Evolutionary conservation across 2,329 filamentous ascomycete genomes (phyloP).

Genomic region (Fulvia fulva): DNA sequence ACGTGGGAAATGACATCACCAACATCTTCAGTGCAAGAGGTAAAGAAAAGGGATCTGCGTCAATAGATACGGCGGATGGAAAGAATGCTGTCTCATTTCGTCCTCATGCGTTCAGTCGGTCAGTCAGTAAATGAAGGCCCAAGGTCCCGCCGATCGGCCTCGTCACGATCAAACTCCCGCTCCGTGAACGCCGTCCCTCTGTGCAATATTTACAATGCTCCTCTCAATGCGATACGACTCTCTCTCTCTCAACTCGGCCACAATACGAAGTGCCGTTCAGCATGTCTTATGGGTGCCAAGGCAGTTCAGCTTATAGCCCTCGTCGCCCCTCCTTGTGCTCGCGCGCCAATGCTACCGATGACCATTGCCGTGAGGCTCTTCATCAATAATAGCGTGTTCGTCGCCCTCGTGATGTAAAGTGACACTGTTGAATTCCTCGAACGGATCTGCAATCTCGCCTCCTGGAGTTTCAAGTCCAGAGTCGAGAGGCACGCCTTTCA

Average conservation of each 20-base stretch:
- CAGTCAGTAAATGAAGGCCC: background rate
- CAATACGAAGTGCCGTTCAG: background rate
- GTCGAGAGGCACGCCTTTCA: slow-evolving; percentile 81
- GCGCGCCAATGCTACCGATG: slow-evolving; percentile 21
- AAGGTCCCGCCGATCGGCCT: background rate
- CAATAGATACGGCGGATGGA: no score
- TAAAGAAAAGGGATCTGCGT: background rate
- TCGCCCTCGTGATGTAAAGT: slow-evolving; percentile 96
- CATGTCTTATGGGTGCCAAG: background rate
- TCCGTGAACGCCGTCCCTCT: slow-evolving; percentile 10
- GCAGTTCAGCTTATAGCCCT: no score
- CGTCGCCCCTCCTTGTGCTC: background rate
- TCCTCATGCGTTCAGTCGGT: slow-evolving; percentile 4
- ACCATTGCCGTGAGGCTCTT: slow-evolving; percentile 17
- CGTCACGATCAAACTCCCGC: slow-evolving; percentile 1
- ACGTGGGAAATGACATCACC: background rate
- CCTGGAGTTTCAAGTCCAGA: slow-evolving; percentile 81
- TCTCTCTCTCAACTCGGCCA: background rate
- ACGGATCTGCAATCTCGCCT: slow-evolving; percentile 79
- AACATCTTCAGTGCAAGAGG: background rate
- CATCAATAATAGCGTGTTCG: slow-evolving; percentile 33
- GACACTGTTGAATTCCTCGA: slow-evolving; percentile 98
- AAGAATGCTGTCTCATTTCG: slow-evolving; percentile 6
- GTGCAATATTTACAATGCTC: slow-evolving; percentile 21
- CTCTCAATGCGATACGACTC: background rate